phyloP scores from a whole-genome alignment of 768 basidiomycete genomes.

The Tulasnella sp. region DNA sequence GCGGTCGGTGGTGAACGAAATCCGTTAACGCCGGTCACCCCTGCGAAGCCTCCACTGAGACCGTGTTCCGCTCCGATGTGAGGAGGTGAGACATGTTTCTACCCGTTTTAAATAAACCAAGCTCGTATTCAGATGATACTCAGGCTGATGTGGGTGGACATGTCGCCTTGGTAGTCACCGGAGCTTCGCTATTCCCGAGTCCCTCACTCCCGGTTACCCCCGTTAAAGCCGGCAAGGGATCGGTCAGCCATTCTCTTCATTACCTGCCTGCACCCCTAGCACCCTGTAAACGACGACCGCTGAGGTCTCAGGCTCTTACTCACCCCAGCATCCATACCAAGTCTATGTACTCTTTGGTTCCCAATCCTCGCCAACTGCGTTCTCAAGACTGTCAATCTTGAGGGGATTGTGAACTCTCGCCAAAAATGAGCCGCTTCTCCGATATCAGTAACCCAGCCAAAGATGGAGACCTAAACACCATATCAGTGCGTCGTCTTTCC shows the following conservation, averaged over 20 bases:
- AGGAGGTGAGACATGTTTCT: too few species aligned
- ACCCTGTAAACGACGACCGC: not conserved
- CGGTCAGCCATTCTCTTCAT: not conserved
- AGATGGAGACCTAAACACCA: not conserved
- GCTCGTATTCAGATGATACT: not conserved
- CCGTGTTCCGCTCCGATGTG: too few species aligned
- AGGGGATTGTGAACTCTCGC: not conserved
- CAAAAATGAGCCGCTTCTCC: constrained; percentile 1
- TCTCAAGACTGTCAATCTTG: not conserved
- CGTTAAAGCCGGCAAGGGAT: not conserved
- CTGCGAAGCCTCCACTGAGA: not conserved
- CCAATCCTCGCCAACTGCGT: not conserved
- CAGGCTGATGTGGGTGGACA: not conserved
- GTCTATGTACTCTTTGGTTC: not conserved
- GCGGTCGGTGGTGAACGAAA: not conserved
- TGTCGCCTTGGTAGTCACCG: not conserved
- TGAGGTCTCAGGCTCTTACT: not conserved
- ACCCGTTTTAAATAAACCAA: too few species aligned
- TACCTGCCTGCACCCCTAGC: not conserved
- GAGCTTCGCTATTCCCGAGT: not conserved
- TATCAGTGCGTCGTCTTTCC: not conserved
- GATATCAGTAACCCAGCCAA: not conserved
- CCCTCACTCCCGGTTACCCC: not conserved
- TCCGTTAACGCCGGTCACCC: not conserved
- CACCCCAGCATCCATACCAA: not conserved